Percentiles rank a stretch among this genome's conserved stretches.
Conservation (phyloP, 2,329 filamentous ascomycete species). For the Allantophomopsis cytisporea region DNA sequence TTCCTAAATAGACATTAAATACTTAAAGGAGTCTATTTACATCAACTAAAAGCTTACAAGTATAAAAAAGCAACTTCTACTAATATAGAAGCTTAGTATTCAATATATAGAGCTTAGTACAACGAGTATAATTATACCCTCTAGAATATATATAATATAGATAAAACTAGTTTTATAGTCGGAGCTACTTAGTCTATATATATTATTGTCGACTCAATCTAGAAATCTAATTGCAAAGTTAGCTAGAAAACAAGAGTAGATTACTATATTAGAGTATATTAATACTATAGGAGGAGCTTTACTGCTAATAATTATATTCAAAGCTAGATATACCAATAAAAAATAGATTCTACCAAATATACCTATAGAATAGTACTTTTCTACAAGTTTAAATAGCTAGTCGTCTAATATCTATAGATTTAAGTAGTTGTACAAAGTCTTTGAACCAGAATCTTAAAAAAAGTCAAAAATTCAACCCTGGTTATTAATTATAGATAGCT, state of each 20-base stretch:
- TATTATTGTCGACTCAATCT: neutral
- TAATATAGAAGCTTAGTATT: neutral
- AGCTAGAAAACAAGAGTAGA: neutral
- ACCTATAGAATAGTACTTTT: neutral
- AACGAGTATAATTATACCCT: slow-evolving; percentile 1
- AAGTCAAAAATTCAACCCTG: neutral
- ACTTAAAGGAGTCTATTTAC: neutral
- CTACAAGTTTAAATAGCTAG: neutral
- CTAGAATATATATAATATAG: slow-evolving; percentile 1
- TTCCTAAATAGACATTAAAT: neutral
- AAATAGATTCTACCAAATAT: neutral
- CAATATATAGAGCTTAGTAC: neutral
- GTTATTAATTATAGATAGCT: neutral
- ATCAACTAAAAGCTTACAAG: neutral
- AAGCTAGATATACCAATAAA: neutral
- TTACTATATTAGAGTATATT: slow-evolving; percentile 1
- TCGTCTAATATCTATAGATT: neutral
- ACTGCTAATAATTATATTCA: slow-evolving; percentile 1
- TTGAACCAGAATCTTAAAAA: neutral
- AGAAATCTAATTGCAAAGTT: neutral
- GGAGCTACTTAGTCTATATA: neutral
- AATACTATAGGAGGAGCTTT: neutral
- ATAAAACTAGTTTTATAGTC: slow-evolving; percentile 1
- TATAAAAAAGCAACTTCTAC: slow-evolving; percentile 1
- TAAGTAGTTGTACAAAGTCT: neutral